phyloP scores from a whole-genome alignment of 2,329 filamentous ascomycete species.

The Epichloe baconii region DNA sequence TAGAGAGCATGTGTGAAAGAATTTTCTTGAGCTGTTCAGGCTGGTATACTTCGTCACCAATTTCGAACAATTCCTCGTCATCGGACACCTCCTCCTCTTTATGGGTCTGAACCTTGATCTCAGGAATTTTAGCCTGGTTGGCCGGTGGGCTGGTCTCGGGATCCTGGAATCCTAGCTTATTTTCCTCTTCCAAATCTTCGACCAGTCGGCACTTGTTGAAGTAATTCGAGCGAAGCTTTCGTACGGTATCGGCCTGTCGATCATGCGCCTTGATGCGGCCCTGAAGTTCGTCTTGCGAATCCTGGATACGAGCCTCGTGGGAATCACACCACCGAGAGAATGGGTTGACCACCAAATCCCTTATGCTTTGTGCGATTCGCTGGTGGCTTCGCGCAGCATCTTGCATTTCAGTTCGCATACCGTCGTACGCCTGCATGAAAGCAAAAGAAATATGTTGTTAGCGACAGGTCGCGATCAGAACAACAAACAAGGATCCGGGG shows the following conservation, averaged over 20 bases:
- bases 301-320: constrained; percentile 80
- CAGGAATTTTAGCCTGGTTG: constrained; percentile 46
- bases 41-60: constrained; percentile 78
- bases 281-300: constrained; percentile 91
- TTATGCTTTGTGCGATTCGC: constrained; percentile 93
- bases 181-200: constrained; percentile 95
- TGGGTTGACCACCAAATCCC: constrained; percentile 86
- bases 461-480: constrained; percentile 2
- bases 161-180: constrained; percentile 93
- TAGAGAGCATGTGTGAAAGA: constrained; percentile 71
- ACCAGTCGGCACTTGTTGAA: constrained; percentile 98
- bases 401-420: constrained; percentile 83
- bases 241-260: constrained; percentile 76
- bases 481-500: background rate
- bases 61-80: constrained; percentile 71
- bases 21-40: constrained; percentile 87
- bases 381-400: constrained; percentile 81
- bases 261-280: constrained; percentile 83
- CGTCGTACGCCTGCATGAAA: constrained; percentile 67
- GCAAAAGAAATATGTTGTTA: constrained; percentile 6
- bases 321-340: constrained; percentile 95
- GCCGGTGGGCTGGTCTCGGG: constrained; percentile 57
- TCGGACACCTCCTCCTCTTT: constrained; percentile 47
- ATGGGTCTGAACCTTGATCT: constrained; percentile 74
- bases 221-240: constrained; percentile 89